Evolutionary conservation across 2,329 filamentous ascomycete genomes (phyloP).

Genomic region (Xylaria sp.): DNA sequence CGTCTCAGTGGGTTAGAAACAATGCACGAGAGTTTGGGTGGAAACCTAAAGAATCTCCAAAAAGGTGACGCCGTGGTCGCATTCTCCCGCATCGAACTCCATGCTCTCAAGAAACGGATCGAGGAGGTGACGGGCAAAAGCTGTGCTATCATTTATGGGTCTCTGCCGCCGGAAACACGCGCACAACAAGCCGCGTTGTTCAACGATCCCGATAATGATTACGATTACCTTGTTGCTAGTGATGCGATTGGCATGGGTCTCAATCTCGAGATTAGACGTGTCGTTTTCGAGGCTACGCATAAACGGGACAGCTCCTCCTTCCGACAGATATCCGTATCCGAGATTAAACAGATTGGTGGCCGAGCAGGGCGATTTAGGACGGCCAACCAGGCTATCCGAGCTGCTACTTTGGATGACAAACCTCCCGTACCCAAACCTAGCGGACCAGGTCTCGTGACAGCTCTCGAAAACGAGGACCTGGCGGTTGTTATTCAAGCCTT

Average conservation of each 20-base stretch:
- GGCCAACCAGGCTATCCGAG: constrained; percentile 60
- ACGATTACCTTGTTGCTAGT: constrained; percentile 91
- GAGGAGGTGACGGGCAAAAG: constrained; percentile 77
- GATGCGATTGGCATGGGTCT: constrained; percentile 98
- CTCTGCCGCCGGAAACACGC: constrained; percentile 88
- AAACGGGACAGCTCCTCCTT: constrained; percentile 71
- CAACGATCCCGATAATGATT: constrained; percentile 94
- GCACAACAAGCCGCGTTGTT: constrained; percentile 91
- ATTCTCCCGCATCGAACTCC: constrained; percentile 83
- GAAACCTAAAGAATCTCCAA: constrained; percentile 68
- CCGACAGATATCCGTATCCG: constrained; percentile 69
- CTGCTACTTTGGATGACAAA: constrained; percentile 25
- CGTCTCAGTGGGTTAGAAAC: constrained; percentile 79
- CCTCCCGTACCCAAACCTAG: constrained; percentile 29
- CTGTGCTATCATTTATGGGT: constrained; percentile 92
- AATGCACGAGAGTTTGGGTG: constrained; percentile 65
- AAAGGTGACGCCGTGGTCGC: constrained; percentile 92
- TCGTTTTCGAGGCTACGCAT: constrained; percentile 79
- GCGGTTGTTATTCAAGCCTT: constrained; percentile 67
- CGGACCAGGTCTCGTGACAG: constrained; percentile 74
- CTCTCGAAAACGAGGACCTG: constrained; percentile 75
- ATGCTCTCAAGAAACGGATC: constrained; percentile 78
- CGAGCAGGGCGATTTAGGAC: constrained; percentile 86
- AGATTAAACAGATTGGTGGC: constrained; percentile 94
- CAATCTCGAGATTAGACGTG: constrained; percentile 88